A percentile compares a stretch with the other conserved stretches of the same genome.
Evolutionary conservation across 1,139 yeast species (phyloP).

Genomic region (Yarrowia galli): DNA sequence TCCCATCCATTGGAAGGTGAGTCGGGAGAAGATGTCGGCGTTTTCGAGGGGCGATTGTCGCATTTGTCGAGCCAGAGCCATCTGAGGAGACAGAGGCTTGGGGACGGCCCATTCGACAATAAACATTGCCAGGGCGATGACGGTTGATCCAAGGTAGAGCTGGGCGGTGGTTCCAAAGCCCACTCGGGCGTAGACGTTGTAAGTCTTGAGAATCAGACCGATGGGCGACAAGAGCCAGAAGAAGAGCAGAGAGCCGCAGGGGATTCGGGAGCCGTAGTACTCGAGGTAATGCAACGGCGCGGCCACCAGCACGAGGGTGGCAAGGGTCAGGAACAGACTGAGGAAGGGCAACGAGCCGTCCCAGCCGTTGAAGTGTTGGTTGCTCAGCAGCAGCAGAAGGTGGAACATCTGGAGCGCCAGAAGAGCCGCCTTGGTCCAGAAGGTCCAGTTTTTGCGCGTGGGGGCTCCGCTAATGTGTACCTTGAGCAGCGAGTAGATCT

Average conservation of each 20-base stretch:
- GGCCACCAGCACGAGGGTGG: constrained; percentile 58
- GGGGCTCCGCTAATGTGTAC: constrained; percentile 45
- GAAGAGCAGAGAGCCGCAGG: constrained; percentile 72
- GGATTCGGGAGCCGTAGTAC: constrained; percentile 65
- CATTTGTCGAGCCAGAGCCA: constrained; percentile 54
- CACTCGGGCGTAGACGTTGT: constrained; percentile 48
- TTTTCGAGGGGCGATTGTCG: constrained; percentile 70
- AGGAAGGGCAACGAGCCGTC: constrained; percentile 55
- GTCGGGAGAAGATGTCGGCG: constrained; percentile 80
- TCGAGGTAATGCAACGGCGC: constrained; percentile 72
- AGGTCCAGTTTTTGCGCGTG: constrained; percentile 52
- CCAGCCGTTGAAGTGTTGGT: constrained; percentile 42
- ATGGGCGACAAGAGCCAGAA: constrained; percentile 73
- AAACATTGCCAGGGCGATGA: constrained; percentile 47
- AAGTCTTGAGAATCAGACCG: constrained; percentile 58
- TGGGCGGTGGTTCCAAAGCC: constrained; percentile 46
- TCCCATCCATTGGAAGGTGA: constrained; percentile 93
- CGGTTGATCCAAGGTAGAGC: constrained; percentile 56
- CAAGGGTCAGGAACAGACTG: constrained; percentile 54
- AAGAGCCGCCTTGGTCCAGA: constrained; percentile 55
- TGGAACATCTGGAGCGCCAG: constrained; percentile 54
- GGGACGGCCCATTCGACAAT: constrained; percentile 64
- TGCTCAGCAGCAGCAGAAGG: constrained; percentile 47
- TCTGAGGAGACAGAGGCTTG: constrained; percentile 55
- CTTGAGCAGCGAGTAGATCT: constrained; percentile 43